A percentile compares a stretch with the other conserved stretches of the same genome.
Conservation (phyloP, 106 monocot species). For the Allium sativum region DNA sequence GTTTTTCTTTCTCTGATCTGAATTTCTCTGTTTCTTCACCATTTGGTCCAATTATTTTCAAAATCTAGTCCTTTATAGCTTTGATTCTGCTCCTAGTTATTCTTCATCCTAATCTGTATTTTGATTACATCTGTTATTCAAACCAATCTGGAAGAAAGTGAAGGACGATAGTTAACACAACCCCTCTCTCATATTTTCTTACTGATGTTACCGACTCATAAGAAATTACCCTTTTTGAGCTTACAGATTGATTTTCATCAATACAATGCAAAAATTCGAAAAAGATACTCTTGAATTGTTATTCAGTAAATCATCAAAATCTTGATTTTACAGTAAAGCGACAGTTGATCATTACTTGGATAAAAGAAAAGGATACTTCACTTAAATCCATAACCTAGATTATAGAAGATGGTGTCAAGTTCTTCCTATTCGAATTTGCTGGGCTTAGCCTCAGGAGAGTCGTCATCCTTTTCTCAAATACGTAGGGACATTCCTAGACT, state of each 20-base stretch:
- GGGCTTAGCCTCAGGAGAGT: slow-evolving; percentile 50
- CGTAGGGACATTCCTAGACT: slow-evolving; percentile 43
- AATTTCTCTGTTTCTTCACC: neutral
- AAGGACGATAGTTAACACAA: too few relatives aligned
- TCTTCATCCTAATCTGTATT: neutral
- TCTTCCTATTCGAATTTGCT: slow-evolving; percentile 56
- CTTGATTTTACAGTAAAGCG: neutral
- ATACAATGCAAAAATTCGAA: too few relatives aligned
- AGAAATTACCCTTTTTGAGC: too few relatives aligned
- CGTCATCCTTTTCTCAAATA: slow-evolving; percentile 23
- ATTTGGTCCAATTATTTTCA: neutral
- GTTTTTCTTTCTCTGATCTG: neutral
- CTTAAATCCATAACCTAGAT: neutral
- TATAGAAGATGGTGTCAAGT: slow-evolving; percentile 38
- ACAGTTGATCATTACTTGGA: too few relatives aligned
- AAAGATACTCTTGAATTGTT: too few relatives aligned
- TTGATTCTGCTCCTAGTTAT: neutral
- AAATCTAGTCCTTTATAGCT: neutral
- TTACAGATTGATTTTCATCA: too few relatives aligned
- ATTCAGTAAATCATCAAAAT: slow-evolving; percentile 4
- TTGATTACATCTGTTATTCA: too few relatives aligned
- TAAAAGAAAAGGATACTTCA: too few relatives aligned
- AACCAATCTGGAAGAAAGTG: too few relatives aligned
- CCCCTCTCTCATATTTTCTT: too few relatives aligned
- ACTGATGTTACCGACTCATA: too few relatives aligned